A percentile compares a stretch with the other conserved stretches of the same genome.
Evolutionary conservation across 2,329 filamentous ascomycete species (phyloP).

Genomic region (Trichophyton verrucosum): DNA sequence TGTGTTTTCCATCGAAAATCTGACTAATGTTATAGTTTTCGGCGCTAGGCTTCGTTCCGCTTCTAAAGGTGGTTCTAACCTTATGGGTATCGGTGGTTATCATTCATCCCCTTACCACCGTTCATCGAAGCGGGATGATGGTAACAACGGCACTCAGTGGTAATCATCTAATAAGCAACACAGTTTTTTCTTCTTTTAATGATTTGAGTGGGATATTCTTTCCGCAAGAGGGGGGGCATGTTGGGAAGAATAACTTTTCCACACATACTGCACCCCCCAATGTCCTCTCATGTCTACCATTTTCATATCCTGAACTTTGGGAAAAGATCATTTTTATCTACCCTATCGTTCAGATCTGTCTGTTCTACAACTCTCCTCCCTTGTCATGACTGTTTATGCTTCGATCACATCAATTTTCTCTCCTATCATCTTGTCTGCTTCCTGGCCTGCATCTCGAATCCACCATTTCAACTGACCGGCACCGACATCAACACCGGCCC

Average conservation of each 20-base stretch:
- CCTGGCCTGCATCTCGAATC: constrained; percentile 1
- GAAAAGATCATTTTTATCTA: neutral
- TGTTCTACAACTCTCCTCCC: neutral
- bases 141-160: constrained; percentile 36
- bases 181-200: neutral
- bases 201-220: neutral
- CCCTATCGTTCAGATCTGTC: neutral
- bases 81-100: constrained; percentile 26
- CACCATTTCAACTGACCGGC: neutral
- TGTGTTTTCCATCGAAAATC: constrained; percentile 52
- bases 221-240: neutral
- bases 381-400: constrained; percentile 1
- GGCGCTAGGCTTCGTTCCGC: constrained; percentile 77
- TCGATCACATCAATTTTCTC: neutral
- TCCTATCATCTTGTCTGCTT: neutral
- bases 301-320: constrained; percentile 3
- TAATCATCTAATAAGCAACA: constrained; percentile 19
- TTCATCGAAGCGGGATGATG: constrained; percentile 40
- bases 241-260: too few species aligned
- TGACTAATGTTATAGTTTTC: constrained; percentile 73
- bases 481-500: neutral
- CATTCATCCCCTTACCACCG: constrained; percentile 36
- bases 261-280: neutral
- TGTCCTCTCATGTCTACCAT: neutral
- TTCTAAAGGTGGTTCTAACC: constrained; percentile 52